A percentile compares a stretch with the other conserved stretches of the same genome.
phyloP scores from a whole-genome alignment of 164 flowering plant species.

The Stephania cephalantha region DNA sequence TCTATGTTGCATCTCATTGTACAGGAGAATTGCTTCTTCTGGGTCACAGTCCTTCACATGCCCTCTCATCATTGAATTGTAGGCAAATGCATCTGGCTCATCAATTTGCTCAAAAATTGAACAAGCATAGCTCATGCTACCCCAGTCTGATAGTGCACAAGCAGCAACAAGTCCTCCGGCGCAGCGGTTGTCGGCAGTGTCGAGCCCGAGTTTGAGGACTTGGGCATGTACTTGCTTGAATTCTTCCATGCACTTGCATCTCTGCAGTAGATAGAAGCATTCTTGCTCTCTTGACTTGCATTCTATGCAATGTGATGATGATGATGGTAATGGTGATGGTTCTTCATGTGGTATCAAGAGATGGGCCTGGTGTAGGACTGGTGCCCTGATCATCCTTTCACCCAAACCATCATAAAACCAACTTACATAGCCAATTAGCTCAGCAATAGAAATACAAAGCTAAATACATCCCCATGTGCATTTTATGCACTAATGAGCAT shows the following conservation, averaged over 20 bases:
- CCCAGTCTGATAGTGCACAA: conserved; percentile 72
- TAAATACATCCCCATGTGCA: neutral
- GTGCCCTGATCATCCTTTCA: conserved; percentile 47
- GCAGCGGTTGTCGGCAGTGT: conserved; percentile 25
- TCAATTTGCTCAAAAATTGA: conserved; percentile 55
- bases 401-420: conserved; percentile 23
- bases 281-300: conserved; percentile 38
- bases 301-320: conserved; percentile 19
- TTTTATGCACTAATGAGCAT: neutral
- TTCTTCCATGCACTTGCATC: conserved; percentile 58
- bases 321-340: neutral
- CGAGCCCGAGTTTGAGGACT: conserved; percentile 50
- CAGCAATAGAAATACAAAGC: neutral
- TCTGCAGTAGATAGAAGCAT: conserved; percentile 41
- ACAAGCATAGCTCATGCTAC: conserved; percentile 76
- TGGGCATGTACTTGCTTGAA: conserved; percentile 65
- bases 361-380: conserved; percentile 43
- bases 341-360: conserved; percentile 23
- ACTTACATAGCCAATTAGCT: neutral
- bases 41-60: conserved; percentile 34
- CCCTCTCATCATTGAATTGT: conserved; percentile 74
- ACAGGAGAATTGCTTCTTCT: conserved; percentile 37
- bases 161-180: conserved; percentile 47
- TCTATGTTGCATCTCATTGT: conserved; percentile 48
- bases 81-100: conserved; percentile 52